phyloP scores from a whole-genome alignment of 1,284 basidiomycete species.

The Butyriboletus regius region DNA sequence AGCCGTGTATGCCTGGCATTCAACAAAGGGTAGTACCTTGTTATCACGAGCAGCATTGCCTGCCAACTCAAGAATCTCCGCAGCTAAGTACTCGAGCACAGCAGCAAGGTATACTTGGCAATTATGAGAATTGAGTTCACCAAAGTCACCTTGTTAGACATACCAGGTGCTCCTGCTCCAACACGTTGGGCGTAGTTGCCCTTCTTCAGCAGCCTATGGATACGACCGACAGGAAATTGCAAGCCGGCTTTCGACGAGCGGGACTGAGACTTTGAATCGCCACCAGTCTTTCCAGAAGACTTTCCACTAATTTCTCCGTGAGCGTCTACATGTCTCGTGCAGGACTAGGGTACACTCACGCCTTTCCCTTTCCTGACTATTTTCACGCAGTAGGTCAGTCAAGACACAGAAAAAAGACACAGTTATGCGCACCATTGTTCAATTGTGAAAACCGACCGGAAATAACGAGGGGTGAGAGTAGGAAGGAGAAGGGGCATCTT shows the following conservation, averaged over 20 bases:
- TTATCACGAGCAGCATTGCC: constrained; percentile 74
- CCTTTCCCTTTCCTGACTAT: constrained; percentile 53
- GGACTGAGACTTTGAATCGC: constrained; percentile 49
- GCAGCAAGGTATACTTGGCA: constrained; percentile 74
- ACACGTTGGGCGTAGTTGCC: constrained; percentile 72
- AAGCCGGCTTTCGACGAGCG: constrained; percentile 74
- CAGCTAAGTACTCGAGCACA: constrained; percentile 76
- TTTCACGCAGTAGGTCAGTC: constrained; percentile 5
- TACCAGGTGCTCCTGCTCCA: constrained; percentile 66
- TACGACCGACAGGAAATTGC: constrained; percentile 82
- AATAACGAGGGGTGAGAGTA: constrained; percentile 7
- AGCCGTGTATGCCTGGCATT: not conserved
- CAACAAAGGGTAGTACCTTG: constrained; percentile 34
- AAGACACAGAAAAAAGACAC: not conserved
- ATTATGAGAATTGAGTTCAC: not conserved
- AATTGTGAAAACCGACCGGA: not conserved
- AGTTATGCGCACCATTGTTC: constrained; percentile 20
- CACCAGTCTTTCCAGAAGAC: constrained; percentile 50
- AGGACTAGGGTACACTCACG: constrained; percentile 30
- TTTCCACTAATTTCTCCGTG: constrained; percentile 40
- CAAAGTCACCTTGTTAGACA: constrained; percentile 21
- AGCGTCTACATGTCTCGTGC: not conserved
- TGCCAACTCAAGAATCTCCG: constrained; percentile 82
- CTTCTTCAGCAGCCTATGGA: constrained; percentile 76
- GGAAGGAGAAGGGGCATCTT: constrained; percentile 3